Conservation (phyloP, 1,284 basidiomycete genomes). For the Exobasidium cylindrosporum region DNA sequence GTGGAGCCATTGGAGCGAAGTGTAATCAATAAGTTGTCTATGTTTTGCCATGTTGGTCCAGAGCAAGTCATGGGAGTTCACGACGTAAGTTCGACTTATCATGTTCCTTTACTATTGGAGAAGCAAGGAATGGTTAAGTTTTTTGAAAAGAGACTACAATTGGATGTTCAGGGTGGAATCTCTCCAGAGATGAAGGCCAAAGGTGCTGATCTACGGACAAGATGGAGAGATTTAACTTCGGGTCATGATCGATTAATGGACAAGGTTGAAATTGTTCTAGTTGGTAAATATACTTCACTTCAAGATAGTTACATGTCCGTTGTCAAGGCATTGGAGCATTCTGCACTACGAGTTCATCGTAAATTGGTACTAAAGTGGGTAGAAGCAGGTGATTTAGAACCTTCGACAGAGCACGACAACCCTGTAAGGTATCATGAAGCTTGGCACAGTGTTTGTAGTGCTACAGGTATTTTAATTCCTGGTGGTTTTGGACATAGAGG, state of each 20-base stretch:
- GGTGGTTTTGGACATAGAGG: conserved; percentile 92
- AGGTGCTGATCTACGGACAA: conserved; percentile 67
- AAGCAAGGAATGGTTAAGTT: conserved; percentile 87
- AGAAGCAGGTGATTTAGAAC: conserved; percentile 89
- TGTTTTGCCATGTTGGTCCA: conserved; percentile 95
- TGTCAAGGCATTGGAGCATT: conserved; percentile 93
- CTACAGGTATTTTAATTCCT: conserved; percentile 62
- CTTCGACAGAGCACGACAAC: conserved; percentile 70
- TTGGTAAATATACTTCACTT: conserved; percentile 95
- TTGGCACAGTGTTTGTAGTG: conserved; percentile 86
- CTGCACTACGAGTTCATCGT: conserved; percentile 82
- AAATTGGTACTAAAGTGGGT: conserved; percentile 71
- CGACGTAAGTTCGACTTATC: conserved; percentile 94
- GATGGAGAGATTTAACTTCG: conserved; percentile 82
- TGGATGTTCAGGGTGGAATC: conserved; percentile 65
- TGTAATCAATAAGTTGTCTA: conserved; percentile 93
- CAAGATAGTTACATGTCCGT: conserved; percentile 99
- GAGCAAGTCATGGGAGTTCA: conserved; percentile 96
- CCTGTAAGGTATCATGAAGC: conserved; percentile 94
- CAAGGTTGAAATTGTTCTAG: conserved; percentile 81
- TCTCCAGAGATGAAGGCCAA: conserved; percentile 62
- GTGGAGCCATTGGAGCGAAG: conserved; percentile 68
- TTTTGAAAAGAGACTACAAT: conserved; percentile 75
- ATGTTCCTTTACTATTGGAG: conserved; percentile 88
- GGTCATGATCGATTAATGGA: conserved; percentile 87